Percentiles rank a stretch among this genome's conserved stretches.
phyloP scores from a whole-genome alignment of 805 yeast genomes.

The Wickerhamomyces sydowiorum region DNA sequence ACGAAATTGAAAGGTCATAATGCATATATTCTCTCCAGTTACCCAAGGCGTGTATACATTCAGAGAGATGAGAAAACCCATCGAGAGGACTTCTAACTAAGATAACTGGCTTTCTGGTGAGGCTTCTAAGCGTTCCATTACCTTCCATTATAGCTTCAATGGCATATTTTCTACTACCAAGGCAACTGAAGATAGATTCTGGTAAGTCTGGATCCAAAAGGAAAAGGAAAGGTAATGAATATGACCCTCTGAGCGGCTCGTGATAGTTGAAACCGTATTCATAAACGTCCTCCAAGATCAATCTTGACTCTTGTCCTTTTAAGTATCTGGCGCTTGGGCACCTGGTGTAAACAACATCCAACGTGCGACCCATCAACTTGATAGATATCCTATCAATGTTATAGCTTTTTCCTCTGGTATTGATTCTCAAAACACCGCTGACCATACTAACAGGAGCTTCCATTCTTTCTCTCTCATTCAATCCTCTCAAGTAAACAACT shows the following conservation, averaged over 20 bases:
- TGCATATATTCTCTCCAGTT: slow-evolving; percentile 14
- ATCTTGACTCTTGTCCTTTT: not conserved
- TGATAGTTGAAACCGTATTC: slow-evolving; percentile 2
- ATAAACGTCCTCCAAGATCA: slow-evolving; percentile 11
- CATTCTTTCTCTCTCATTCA: slow-evolving; percentile 12
- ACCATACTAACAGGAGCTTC: slow-evolving; percentile 5
- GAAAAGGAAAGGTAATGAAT: slow-evolving; percentile 20
- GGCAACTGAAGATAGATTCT: slow-evolving; percentile 8
- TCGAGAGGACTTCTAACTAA: slow-evolving; percentile 14
- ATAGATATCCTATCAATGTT: slow-evolving; percentile 9
- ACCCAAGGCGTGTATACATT: slow-evolving; percentile 8
- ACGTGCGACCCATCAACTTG: slow-evolving; percentile 10
- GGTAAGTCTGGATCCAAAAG: slow-evolving; percentile 14
- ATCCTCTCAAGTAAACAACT: slow-evolving; percentile 13
- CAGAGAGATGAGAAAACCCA: slow-evolving; percentile 8
- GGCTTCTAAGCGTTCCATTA: not conserved
- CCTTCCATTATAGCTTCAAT: slow-evolving; percentile 7
- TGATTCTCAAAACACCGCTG: slow-evolving; percentile 10
- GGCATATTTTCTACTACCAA: slow-evolving; percentile 13
- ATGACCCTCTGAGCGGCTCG: slow-evolving; percentile 11
- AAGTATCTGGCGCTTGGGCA: slow-evolving; percentile 2
- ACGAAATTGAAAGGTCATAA: slow-evolving; percentile 10
- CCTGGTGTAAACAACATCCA: slow-evolving; percentile 5
- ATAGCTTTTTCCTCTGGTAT: slow-evolving; percentile 4
- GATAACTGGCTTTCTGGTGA: slow-evolving; percentile 2